These are phyloP conservation scores for Myxozyma udenii DNA, from an alignment of 805 yeast genomes.

Conservation along the genomic window DNA sequence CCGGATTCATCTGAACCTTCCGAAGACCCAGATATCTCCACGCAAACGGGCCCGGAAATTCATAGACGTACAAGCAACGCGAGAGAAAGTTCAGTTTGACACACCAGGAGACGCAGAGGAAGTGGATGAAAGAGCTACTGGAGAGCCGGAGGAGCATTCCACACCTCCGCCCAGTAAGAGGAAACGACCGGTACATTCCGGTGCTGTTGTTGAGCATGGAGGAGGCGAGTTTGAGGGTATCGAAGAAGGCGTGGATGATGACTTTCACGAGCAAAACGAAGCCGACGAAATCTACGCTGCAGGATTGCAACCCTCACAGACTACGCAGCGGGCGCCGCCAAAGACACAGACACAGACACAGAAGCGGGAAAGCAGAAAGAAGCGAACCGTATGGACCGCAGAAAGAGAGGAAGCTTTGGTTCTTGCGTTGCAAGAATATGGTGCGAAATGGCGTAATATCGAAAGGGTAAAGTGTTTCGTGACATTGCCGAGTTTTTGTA, in stretches of 20 bases:
- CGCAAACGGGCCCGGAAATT: too few relatives aligned
- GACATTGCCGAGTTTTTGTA: not conserved
- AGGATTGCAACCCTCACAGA: not conserved
- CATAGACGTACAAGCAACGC: constrained; percentile 7
- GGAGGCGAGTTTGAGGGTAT: not conserved
- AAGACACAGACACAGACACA: not conserved
- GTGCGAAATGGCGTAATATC: constrained; percentile 10
- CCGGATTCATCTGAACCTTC: too few relatives aligned
- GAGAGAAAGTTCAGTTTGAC: constrained; percentile 11
- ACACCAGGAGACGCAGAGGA: constrained; percentile 1
- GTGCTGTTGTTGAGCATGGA: not conserved
- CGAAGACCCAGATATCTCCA: not conserved
- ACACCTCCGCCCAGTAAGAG: not conserved
- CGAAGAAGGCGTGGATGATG: too few relatives aligned
- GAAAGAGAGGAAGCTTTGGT: constrained; percentile 19
- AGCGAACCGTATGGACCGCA: constrained; percentile 11
- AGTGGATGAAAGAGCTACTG: not conserved
- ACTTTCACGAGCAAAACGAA: not conserved
- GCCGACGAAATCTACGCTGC: not conserved
- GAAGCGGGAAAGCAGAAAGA: not conserved
- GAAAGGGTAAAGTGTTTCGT: constrained; percentile 3
- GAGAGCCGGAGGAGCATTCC: too few relatives aligned
- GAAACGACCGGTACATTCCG: not conserved
- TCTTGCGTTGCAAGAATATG: constrained; percentile 4
- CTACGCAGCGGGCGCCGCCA: not conserved